Evolutionary conservation across 192 early-diverging fungal genomes (phyloP), one percentile per base, ranked within the genome.

Genomic region (Backusella liffmaniae): DNA sequence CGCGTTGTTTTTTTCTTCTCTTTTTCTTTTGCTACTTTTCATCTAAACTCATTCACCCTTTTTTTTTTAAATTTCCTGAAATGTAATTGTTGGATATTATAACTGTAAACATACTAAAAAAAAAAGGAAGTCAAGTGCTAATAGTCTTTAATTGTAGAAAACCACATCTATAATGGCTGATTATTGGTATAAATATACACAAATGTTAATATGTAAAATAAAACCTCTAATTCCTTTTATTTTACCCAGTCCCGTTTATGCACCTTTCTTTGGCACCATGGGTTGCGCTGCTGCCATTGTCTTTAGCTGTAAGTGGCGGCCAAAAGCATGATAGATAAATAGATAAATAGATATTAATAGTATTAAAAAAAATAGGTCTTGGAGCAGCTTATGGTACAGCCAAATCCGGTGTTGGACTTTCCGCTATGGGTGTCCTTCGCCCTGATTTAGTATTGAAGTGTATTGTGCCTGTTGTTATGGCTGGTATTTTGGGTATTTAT

Each of bases 381-480:
- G 98, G 98, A 41, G 98, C 98, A 62, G 97, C 96, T 66, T 99
- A 98, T 82, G 98, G 98, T 30, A 99, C 98, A 36, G 94, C 95
- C 66, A 98, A 97, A 86, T 92, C 97, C 67, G 98, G 97, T 41
- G 91, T 99, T 51, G 97, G 97, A 77, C 96, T 99, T 82, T 88
- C 96, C 37, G 94, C 94, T 56, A 94, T 96, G 74, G 97, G 97
- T 82, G 92, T 96, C 12, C 94, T 99, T 84, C 88, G 92, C 46
- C 98, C 98, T 78, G 92, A 96, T 39, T 88, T 99, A 29, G 91
- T 94, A 75, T 92, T 94, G 93, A 92, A 93, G 80, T 86, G 90
- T 26, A 87, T 97, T 66, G 92, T 99, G 72, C 98, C 98, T 12
- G 96, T 99, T 32, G 94, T 99, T 82, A 99, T 99, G 98, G 93